Base-by-base conservation (phyloP, 495 filamentous ascomycete genomes). In the Cudoniella acicularis region DNA sequence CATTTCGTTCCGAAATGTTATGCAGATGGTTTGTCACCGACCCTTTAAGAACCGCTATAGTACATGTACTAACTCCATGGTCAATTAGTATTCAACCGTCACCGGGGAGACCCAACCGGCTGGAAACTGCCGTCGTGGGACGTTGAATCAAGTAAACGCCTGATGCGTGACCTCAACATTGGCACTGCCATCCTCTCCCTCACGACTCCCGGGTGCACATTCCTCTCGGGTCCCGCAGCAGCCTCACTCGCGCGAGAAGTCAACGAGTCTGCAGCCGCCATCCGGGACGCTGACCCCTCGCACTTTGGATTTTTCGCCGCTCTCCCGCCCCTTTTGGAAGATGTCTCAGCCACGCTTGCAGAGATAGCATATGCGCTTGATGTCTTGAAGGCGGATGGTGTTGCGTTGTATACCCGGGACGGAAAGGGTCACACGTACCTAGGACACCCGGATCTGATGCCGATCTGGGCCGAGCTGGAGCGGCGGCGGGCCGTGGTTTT, bases 251-350 rank as follows among this genome's bases (percentile, higher is more conserved):
- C 72, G 6, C 65, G 73, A 4, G 52, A 56, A 17, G 57, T 60
- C 26, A 77, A 83, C 63, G 61, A 73, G 4, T 78, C 72, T 60
- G 74, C 74, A 47, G 70, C 77, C 0, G 65, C 69, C n/a, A 57
- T 80, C 17, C 76, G 73, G 36, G 27, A 57, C 1, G 48, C 64
- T 9, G 51, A 75, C 53, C 76, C 75, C 1, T 51, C 66, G 9
- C 66, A 68, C 2, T 77, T 82, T 52, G 72, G 73, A 0, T 81
- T 75, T 67, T 83, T 75, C 42, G 81, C 79, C 0, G 76, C 72
- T 2, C 66, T 83, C 2, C 79, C 79, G 1, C 64, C 69, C 26
- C 66, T 82, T 1, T n/a, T n/a, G n/a, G 77, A 78, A 9, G 70
- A 79, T 52, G 67, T 78, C 0, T 63, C 70, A 1, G 71, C 66